Evolutionary conservation across 345 rosid species (phyloP), one percentile per base, ranked within the genome.

Genomic region (Theobroma cacao): DNA sequence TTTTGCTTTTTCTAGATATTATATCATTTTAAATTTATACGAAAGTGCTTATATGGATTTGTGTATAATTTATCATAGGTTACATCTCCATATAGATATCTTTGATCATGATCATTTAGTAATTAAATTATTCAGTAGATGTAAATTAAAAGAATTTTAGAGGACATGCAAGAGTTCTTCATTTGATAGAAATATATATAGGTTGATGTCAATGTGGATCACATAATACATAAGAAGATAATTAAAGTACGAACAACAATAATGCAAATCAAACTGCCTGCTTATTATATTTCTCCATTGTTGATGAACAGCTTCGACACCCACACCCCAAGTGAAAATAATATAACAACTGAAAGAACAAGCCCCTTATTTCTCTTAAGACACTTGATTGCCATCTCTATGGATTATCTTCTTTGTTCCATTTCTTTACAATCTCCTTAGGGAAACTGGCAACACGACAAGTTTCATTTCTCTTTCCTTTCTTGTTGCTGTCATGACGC

Each of bases 311-410:
- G 41, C 24, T 48, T 70, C 0, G 74, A 70, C 59, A 70, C 41
- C 74, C 59, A 74, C 12, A 85, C 60, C 45, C 92, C 91, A 1
- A 90, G 11, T 0, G 87, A 66, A 77, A 90, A 85, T 6, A 88
- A 89, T 17, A 90, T 0, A 38, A 79, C 41, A 3, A 85, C 84
- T 0, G 81, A 73, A 1, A 85, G 10, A 80, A 86, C 47, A 3
- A 86, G 28, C 52, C 79, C 75, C 56, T 77, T 82, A 70, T 84
- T 84, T 17, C 70, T 72, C 63, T 24, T 69, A 2, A 87, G 1
- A 74, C 78, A 68, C 65, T 70, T 53, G 45, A 78, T 74, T 40
- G 79, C 83, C 66, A 38, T 75, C 12, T 58, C 72, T 40, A 81
- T 2, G 59, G 43, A 52, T 63, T 56, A 8, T 28, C 36, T 20